phyloP scores from a whole-genome alignment of 257 asterid genomes.

The Coffea canephora region DNA sequence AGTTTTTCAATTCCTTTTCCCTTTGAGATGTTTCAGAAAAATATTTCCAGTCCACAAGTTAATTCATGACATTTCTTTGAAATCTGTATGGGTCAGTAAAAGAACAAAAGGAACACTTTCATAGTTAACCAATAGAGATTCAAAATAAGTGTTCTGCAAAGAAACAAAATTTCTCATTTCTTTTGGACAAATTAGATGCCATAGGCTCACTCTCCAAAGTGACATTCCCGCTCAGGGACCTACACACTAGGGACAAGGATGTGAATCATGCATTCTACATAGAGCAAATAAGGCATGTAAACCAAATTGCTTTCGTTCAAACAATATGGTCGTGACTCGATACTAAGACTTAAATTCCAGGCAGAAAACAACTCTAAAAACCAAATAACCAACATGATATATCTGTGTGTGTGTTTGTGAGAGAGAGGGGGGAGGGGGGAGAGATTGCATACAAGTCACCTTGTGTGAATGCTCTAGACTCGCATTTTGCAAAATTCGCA shows the following conservation, averaged over 20 bases:
- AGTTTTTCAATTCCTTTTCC: background rate
- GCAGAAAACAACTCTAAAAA: background rate
- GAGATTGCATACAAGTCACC: conserved; percentile 31
- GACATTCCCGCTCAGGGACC: background rate
- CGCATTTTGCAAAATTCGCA: conserved; percentile 91
- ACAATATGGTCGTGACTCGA: too few species aligned
- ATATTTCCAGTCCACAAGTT: background rate
- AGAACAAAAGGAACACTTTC: background rate
- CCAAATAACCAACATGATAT: background rate
- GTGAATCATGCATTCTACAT: background rate
- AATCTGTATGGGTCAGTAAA: background rate
- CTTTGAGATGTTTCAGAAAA: background rate
- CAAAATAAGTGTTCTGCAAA: background rate
- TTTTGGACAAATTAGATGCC: background rate
- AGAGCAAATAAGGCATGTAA: background rate
- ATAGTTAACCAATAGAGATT: too few species aligned
- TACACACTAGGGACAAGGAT: background rate
- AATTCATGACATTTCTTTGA: background rate
- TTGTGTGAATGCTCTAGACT: conserved; percentile 72
- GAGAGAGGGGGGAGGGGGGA: background rate
- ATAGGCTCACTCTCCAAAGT: background rate
- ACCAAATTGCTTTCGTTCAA: background rate
- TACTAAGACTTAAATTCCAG: background rate
- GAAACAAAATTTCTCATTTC: background rate
- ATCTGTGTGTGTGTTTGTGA: background rate